Evolutionary conservation across 1,284 basidiomycete genomes (phyloP).

Genomic region (Ceratobasidium sp.): DNA sequence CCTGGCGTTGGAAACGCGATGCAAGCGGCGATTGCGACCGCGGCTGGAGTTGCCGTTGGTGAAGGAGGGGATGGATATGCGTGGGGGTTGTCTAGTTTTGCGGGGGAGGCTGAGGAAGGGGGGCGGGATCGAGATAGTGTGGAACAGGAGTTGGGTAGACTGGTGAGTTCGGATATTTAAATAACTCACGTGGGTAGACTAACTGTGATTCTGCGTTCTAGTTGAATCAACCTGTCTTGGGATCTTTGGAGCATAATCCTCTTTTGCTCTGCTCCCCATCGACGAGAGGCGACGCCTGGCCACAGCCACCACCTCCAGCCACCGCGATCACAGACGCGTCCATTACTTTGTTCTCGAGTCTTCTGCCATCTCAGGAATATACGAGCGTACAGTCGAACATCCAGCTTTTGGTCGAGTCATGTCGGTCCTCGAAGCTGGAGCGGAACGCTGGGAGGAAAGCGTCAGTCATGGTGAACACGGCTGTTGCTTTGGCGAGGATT

Average conservation of each 20-base stretch:
- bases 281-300: slow-evolving; percentile 62
- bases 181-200: too few relatives aligned
- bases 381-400: slow-evolving; percentile 77
- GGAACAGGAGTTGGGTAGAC: slow-evolving; percentile 80
- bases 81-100: slow-evolving; percentile 88
- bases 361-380: slow-evolving; percentile 86
- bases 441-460: slow-evolving; percentile 91
- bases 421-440: slow-evolving; percentile 85
- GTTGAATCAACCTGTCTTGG: slow-evolving; percentile 85
- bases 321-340: slow-evolving; percentile 92
- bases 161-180: too few relatives aligned
- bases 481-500: slow-evolving; percentile 84
- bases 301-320: slow-evolving; percentile 80
- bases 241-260: slow-evolving; percentile 90
- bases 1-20: slow-evolving; percentile 70
- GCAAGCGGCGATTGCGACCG: slow-evolving; percentile 88
- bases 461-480: slow-evolving; percentile 87
- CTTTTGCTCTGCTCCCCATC: slow-evolving; percentile 73
- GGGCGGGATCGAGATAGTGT: slow-evolving; percentile 82
- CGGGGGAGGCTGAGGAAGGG: slow-evolving; percentile 64
- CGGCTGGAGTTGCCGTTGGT: slow-evolving; percentile 90
- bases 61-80: slow-evolving; percentile 90
- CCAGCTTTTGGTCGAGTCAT: slow-evolving; percentile 77
- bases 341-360: slow-evolving; percentile 85
- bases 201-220: too few relatives aligned